A percentile compares a stretch with the other conserved stretches of the same genome.
phyloP scores from a whole-genome alignment of 768 basidiomycete genomes.

The Kwoniella shandongensis region DNA sequence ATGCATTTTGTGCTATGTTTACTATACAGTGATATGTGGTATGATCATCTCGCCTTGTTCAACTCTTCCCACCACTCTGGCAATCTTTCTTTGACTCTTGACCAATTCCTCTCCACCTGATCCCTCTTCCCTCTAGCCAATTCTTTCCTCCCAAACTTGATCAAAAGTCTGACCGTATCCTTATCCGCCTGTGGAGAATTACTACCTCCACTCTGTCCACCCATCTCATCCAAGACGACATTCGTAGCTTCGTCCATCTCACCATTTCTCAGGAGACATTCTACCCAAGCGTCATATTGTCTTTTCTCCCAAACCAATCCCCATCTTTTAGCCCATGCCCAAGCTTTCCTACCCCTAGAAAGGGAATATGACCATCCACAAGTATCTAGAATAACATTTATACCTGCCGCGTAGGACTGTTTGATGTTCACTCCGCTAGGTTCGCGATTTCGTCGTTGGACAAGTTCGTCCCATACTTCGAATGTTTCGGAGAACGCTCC shows the following conservation, averaged over 20 bases:
- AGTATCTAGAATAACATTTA: constrained; percentile 82
- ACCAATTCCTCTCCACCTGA: constrained; percentile 1
- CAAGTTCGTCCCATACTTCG: constrained; percentile 69
- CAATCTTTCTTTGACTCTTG: constrained; percentile 22
- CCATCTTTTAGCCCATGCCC: constrained; percentile 59
- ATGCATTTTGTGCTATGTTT: too few relatives aligned
- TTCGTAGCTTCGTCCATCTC: constrained; percentile 67
- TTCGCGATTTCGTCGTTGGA: constrained; percentile 56
- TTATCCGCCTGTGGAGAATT: constrained; percentile 2
- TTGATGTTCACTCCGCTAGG: constrained; percentile 56
- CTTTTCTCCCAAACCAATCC: constrained; percentile 71
- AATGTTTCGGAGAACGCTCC: constrained; percentile 70
- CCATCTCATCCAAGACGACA: constrained; percentile 67
- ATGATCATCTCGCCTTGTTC: constrained; percentile 11
- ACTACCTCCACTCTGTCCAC: neutral
- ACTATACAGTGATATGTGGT: too few relatives aligned
- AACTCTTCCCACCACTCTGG: constrained; percentile 37
- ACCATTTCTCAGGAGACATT: constrained; percentile 76
- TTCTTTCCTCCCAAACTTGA: constrained; percentile 40
- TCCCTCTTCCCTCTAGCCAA: constrained; percentile 10
- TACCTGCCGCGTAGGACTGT: constrained; percentile 58
- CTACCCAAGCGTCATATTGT: constrained; percentile 60
- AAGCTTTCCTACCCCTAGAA: constrained; percentile 61
- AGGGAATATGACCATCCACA: constrained; percentile 66
- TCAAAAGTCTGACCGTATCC: constrained; percentile 26